These are phyloP conservation scores for Polychaeton citri DNA, from an alignment of 2,329 filamentous ascomycete genomes.

Conservation along the genomic window DNA sequence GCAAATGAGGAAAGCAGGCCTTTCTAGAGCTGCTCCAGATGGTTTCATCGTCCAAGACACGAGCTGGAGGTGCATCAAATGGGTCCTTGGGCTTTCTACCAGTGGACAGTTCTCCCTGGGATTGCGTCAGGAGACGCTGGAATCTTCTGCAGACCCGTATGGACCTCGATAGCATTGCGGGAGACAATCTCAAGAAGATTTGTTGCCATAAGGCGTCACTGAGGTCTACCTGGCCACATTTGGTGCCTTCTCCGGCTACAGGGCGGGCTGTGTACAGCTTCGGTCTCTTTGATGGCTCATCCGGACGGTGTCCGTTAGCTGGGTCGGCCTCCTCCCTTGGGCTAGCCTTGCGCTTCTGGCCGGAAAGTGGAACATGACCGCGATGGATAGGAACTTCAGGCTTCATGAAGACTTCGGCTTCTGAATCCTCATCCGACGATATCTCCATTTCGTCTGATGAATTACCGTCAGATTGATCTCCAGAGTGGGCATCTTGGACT, in stretches of 20 bases:
- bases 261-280: slow-evolving; percentile 4
- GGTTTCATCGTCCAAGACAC: slow-evolving; percentile 43
- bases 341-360: background rate
- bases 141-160: slow-evolving; percentile 18
- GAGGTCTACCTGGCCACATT: slow-evolving; percentile 4
- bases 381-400: too few relatives aligned
- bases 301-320: slow-evolving; percentile 3
- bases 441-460: background rate
- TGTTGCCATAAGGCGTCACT: slow-evolving; percentile 20
- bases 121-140: slow-evolving; percentile 14
- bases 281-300: slow-evolving; percentile 11
- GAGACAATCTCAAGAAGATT: slow-evolving; percentile 18
- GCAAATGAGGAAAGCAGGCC: slow-evolving; percentile 52
- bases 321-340: background rate
- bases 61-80: slow-evolving; percentile 1
- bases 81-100: slow-evolving; percentile 1
- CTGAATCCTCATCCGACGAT: background rate
- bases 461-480: background rate
- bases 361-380: background rate
- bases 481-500: too few relatives aligned
- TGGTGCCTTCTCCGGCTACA: background rate
- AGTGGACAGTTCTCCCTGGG: slow-evolving; percentile 5
- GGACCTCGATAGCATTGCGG: slow-evolving; percentile 19
- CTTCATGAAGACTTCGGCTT: too few relatives aligned
- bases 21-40: slow-evolving; percentile 62